Conservation (phyloP, 2,329 filamentous ascomycete species). For the Neurospora sp. region DNA sequence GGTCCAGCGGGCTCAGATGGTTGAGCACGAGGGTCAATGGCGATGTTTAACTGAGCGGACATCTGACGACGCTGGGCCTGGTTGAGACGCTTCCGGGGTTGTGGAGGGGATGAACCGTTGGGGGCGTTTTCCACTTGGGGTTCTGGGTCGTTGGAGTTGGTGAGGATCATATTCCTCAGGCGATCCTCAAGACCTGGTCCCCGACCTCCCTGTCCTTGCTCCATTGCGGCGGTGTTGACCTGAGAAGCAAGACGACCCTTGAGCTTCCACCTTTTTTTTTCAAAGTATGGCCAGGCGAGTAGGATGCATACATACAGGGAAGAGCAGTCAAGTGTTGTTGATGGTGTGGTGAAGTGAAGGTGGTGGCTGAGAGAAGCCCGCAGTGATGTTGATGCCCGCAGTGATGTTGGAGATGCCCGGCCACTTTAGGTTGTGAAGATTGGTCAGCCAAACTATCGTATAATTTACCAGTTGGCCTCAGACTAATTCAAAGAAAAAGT, state of each 20-base stretch:
- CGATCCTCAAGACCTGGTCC: conserved; percentile 40
- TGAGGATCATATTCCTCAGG: conserved; percentile 50
- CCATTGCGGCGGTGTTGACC: background rate
- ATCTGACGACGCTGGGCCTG: conserved; percentile 55
- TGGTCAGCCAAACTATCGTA: background rate
- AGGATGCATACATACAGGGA: background rate
- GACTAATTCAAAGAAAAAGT: background rate
- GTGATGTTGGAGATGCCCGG: background rate
- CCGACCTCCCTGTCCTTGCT: background rate
- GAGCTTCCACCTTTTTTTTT: background rate
- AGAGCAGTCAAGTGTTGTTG: background rate
- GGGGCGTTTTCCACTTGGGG: background rate
- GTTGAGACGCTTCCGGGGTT: conserved; percentile 42
- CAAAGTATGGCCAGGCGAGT: background rate
- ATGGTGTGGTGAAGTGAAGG: background rate
- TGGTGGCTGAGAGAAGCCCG: background rate
- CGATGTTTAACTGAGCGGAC: conserved; percentile 48
- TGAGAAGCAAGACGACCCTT: background rate
- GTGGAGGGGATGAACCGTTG: background rate
- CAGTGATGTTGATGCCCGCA: background rate
- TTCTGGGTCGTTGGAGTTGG: conserved; percentile 28
- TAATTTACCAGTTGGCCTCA: background rate
- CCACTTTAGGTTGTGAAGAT: background rate
- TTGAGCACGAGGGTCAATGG: conserved; percentile 38
- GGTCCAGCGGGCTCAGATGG: conserved; percentile 20